Evolutionary conservation across 164 flowering plant genomes (phyloP).

Genomic region (Akebia trifoliata): DNA sequence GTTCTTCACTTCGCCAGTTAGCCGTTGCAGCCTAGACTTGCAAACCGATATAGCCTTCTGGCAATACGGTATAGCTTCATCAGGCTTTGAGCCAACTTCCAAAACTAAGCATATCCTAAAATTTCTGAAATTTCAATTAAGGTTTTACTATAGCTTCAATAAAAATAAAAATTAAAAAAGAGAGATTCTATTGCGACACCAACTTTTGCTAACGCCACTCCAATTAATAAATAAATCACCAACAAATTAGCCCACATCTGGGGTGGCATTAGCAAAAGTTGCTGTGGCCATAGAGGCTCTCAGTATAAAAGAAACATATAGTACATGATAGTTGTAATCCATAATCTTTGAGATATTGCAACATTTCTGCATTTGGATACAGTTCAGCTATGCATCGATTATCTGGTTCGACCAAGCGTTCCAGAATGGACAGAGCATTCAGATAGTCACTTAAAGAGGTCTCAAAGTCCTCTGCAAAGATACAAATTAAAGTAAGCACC

Average conservation of each 20-base stretch:
- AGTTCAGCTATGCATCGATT: conserved; percentile 78
- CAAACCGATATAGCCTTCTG: conserved; percentile 77
- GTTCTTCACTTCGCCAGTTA: conserved; percentile 38
- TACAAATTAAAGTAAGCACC: not conserved
- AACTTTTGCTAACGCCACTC: too few species aligned
- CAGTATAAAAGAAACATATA: not conserved
- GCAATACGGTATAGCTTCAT: conserved; percentile 83
- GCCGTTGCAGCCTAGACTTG: conserved; percentile 44
- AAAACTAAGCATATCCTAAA: conserved; percentile 82
- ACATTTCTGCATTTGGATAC: too few species aligned
- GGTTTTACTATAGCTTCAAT: too few species aligned
- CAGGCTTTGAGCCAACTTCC: conserved; percentile 68
- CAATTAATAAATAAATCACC: too few species aligned
- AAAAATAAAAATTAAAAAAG: too few species aligned
- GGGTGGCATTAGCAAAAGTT: too few species aligned
- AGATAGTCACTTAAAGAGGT: conserved; percentile 84
- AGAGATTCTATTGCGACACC: too few species aligned
- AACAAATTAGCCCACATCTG: too few species aligned
- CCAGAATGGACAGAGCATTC: conserved; percentile 71
- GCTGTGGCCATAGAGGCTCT: too few species aligned
- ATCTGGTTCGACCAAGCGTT: conserved; percentile 84
- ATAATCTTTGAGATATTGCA: not conserved
- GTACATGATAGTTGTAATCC: not conserved
- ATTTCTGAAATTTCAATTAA: conserved; percentile 58
- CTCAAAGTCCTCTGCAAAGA: conserved; percentile 85